Conservation (phyloP, 768 basidiomycete genomes). For the Pleurotus ostreatus region DNA sequence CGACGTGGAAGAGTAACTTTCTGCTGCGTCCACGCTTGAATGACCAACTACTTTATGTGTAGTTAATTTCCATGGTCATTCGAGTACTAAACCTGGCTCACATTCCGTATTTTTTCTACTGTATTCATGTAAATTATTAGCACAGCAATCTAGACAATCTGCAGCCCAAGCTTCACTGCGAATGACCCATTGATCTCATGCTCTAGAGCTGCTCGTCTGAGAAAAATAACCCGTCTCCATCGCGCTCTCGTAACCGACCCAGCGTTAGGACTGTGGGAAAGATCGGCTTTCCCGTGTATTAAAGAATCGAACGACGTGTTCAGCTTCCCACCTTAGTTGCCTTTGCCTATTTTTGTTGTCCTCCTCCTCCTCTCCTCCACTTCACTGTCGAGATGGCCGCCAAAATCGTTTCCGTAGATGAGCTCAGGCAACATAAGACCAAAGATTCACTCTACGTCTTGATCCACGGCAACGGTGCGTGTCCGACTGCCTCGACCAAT, state of each 20-base stretch:
- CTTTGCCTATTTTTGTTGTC: slow-evolving; percentile 6
- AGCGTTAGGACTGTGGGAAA: background rate
- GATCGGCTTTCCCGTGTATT: background rate
- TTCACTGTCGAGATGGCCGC: slow-evolving; percentile 30
- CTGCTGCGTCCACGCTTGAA: slow-evolving; percentile 76
- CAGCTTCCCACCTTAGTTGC: background rate
- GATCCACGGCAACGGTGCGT: slow-evolving; percentile 77
- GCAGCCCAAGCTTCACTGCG: no score
- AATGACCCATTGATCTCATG: background rate
- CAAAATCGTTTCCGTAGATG: slow-evolving; percentile 63
- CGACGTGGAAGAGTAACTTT: slow-evolving; percentile 58
- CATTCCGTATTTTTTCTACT: slow-evolving; percentile 20
- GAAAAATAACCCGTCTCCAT: background rate
- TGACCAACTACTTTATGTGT: slow-evolving; percentile 43
- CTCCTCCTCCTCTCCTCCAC: slow-evolving; percentile 10
- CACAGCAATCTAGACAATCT: no score
- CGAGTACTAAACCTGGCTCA: slow-evolving; percentile 76
- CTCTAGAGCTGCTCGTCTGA: background rate
- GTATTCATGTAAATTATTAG: background rate
- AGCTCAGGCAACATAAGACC: slow-evolving; percentile 72
- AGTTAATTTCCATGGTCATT: slow-evolving; percentile 45
- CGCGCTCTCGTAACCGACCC: background rate
- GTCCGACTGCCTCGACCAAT: slow-evolving; percentile 25
- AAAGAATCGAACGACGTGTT: slow-evolving; percentile 7
- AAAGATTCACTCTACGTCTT: slow-evolving; percentile 81